These are phyloP conservation scores for Epichloe bromicola DNA, from an alignment of 2,329 filamentous ascomycete species.

Conservation along the genomic window DNA sequence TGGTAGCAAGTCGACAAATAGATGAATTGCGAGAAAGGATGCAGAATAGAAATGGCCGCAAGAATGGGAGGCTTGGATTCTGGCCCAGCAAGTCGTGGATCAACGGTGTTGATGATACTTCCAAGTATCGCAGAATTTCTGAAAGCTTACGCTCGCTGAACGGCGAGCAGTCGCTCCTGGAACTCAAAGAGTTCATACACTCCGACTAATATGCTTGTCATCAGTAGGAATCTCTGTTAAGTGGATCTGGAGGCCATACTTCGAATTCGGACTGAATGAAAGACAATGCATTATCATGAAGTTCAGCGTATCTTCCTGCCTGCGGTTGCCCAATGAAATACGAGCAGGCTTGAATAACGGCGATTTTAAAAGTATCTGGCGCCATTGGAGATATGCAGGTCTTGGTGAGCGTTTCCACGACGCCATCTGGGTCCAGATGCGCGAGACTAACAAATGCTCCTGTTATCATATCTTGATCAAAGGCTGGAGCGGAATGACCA, in stretches of 20 bases:
- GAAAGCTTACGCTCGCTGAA: conserved; percentile 24
- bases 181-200: conserved; percentile 5
- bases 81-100: conserved; percentile 18
- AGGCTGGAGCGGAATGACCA: conserved; percentile 33
- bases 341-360: conserved; percentile 47
- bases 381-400: conserved; percentile 43
- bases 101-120: conserved; percentile 30
- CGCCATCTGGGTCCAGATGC: conserved; percentile 47
- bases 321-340: conserved; percentile 45
- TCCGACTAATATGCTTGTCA: not conserved
- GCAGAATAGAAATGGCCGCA: conserved; percentile 40
- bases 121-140: conserved; percentile 37
- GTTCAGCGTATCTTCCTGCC: conserved; percentile 34
- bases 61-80: conserved; percentile 19
- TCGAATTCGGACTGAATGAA: conserved; percentile 30
- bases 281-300: conserved; percentile 41
- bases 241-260: not conserved
- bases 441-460: conserved; percentile 52
- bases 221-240: not conserved
- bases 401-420: conserved; percentile 42
- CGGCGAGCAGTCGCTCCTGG: conserved; percentile 13
- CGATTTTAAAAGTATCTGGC: conserved; percentile 47
- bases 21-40: conserved; percentile 38
- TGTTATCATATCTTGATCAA: conserved; percentile 53
- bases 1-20: conserved; percentile 33